phyloP scores from a whole-genome alignment of 176 grass and related monocot genomes.

The Sorghum bicolor region DNA sequence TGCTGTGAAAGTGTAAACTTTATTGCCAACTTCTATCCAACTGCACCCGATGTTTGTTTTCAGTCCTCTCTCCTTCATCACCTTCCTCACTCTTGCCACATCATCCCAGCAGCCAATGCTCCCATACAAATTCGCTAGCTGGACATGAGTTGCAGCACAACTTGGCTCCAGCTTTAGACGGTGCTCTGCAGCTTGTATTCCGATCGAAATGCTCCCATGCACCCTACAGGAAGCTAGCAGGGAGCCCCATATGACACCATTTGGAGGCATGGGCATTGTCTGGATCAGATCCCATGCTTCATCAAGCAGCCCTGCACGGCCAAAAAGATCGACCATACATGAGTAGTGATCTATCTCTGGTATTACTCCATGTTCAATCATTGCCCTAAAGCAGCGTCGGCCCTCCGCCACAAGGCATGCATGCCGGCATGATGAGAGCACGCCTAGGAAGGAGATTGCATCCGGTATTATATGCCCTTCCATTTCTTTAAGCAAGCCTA shows the following conservation, averaged over 20 bases:
- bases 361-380: constrained; percentile 39
- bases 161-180: constrained; percentile 54
- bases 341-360: constrained; percentile 64
- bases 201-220: constrained; percentile 25
- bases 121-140: constrained; percentile 57
- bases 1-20: constrained; percentile 47
- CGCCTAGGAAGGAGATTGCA: constrained; percentile 46
- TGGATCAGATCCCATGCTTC: constrained; percentile 52
- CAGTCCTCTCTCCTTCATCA: constrained; percentile 48
- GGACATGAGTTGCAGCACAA: constrained; percentile 50
- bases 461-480: constrained; percentile 28
- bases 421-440: constrained; percentile 45
- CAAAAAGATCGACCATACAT: constrained; percentile 68
- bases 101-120: constrained; percentile 40
- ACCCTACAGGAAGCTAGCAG: constrained; percentile 51
- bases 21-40: constrained; percentile 55
- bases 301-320: constrained; percentile 48
- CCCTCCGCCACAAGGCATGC: constrained; percentile 36
- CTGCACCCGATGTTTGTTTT: constrained; percentile 53
- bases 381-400: constrained; percentile 20
- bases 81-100: constrained; percentile 50
- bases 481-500: constrained; percentile 43
- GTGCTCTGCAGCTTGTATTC: constrained; percentile 44
- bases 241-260: constrained; percentile 58
- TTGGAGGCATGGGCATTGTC: constrained; percentile 35